A percentile compares a stretch with the other conserved stretches of the same genome.
These are phyloP conservation scores for Meripilus lineatus DNA, from an alignment of 1,284 basidiomycete species.

Conservation along the genomic window DNA sequence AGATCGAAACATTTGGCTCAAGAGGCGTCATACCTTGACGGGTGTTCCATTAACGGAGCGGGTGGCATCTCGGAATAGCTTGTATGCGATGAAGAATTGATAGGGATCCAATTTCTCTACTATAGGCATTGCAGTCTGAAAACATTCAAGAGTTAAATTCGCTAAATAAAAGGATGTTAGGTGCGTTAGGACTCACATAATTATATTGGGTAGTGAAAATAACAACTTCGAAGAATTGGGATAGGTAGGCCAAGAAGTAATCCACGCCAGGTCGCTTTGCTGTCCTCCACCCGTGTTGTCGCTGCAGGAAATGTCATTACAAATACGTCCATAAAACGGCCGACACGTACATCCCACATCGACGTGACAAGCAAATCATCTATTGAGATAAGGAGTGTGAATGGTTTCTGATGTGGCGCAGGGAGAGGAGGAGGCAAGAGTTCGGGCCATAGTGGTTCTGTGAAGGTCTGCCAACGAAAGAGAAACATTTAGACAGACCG, in stretches of 20 bases:
- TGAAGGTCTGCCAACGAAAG: slow-evolving; percentile 74
- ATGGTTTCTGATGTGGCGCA: slow-evolving; percentile 82
- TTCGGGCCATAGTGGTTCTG: slow-evolving; percentile 89
- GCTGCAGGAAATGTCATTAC: slow-evolving; percentile 36
- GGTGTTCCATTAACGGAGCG: slow-evolving; percentile 73
- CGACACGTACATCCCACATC: slow-evolving; percentile 83
- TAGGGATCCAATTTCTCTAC: slow-evolving; percentile 95
- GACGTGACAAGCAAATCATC: slow-evolving; percentile 92
- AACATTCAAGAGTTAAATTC: slow-evolving; percentile 6
- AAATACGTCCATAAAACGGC: neutral
- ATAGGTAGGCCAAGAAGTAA: slow-evolving; percentile 95
- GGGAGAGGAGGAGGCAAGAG: slow-evolving; percentile 88
- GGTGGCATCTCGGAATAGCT: slow-evolving; percentile 88
- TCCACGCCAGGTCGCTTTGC: slow-evolving; percentile 96
- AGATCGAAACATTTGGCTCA: too few relatives aligned
- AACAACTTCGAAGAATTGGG: slow-evolving; percentile 97
- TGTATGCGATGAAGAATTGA: slow-evolving; percentile 84
- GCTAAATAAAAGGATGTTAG: neutral
- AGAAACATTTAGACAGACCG: neutral
- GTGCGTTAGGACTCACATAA: slow-evolving; percentile 60
- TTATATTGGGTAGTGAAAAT: slow-evolving; percentile 90
- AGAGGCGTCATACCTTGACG: slow-evolving; percentile 75
- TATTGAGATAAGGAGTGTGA: slow-evolving; percentile 87
- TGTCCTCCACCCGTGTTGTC: slow-evolving; percentile 84
- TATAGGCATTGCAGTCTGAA: slow-evolving; percentile 83